Evolutionary conservation across 495 filamentous ascomycete species (phyloP).

Genomic region (Beverwykella pulmonaria): DNA sequence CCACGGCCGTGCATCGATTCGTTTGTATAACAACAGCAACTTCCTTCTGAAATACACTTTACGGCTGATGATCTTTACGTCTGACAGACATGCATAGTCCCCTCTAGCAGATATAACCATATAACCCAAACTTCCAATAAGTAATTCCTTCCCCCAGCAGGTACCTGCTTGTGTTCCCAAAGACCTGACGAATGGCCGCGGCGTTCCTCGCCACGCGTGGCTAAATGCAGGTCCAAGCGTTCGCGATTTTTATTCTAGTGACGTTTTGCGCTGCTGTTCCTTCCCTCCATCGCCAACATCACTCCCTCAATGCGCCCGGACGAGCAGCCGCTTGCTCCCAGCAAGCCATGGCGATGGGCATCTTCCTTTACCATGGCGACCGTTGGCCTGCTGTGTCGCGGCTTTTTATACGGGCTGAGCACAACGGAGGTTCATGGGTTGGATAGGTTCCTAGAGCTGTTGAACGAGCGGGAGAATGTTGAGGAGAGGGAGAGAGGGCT

Average conservation of each 20-base stretch:
- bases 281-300: constrained; percentile 2
- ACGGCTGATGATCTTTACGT: no score
- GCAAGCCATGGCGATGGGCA: constrained; percentile 38
- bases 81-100: no score
- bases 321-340: constrained; percentile 39
- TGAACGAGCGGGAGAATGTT: constrained; percentile 72
- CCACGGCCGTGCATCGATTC: no score
- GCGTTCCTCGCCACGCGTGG: constrained; percentile 23
- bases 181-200: neutral
- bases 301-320: constrained; percentile 38
- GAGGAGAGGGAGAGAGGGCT: constrained; percentile 72
- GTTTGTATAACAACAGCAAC: no score
- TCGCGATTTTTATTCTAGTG: neutral
- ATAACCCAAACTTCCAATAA: no score
- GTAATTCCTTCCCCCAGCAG: no score
- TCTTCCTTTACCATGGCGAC: constrained; percentile 43
- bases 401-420: constrained; percentile 45
- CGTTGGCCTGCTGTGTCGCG: constrained; percentile 41
- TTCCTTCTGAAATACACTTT: no score
- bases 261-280: constrained; percentile 15
- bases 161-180: no score
- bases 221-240: constrained; percentile 14
- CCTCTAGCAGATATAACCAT: no score
- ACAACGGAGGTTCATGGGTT: constrained; percentile 67
- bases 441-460: constrained; percentile 70